Base-by-base conservation (phyloP, 805 yeast genomes). In the Candida glaebosa region DNA sequence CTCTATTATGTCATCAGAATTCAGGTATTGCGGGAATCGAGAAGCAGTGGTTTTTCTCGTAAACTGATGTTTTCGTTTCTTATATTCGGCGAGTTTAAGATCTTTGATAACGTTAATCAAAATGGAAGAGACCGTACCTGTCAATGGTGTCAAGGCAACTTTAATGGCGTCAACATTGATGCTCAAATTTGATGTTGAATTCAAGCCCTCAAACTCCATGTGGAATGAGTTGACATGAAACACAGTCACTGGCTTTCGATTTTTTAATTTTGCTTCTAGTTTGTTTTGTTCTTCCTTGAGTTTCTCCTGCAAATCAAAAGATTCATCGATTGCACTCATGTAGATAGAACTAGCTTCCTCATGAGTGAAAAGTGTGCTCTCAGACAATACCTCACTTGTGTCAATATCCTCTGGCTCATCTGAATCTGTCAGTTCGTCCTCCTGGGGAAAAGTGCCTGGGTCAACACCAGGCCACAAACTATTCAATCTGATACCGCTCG, bases 241-340 rank as follows among this genome's bases (percentile, higher is more conserved):
- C 4, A 71, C 34, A 6, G 54, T 41, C 2, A 60, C 57, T 5
- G 53, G 48, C 0, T 40, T 43, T 8, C 34, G 35, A 3, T n/a
- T 19, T 4, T 41, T 18, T 2, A 36, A 12, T 3, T 36, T 30
- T 14, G 14, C 18, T 7, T 25, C 17, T 10, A 16, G 17, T 34
- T 43, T 40, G 20, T 43, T 43, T 16, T 26, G 38, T 15, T 24
- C 31, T 28, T 18, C 32, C 10, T 26, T 31, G 16, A 41, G 40
- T 5, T 50, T 50, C 41, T 50, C 57, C 31, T 10, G 31, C 31
- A 28, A 28, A 10, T 28, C 31, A 37, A 72, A 63, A 2, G 78
- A 55, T 38, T 75, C 72, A 0, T 87, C 79, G 8, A 83, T 69
- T 2, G 96, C 95, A 60, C 95, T 86, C 90, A 86, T 80, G 55